phyloP scores from a whole-genome alignment of 139 green algal genomes.

The Helicosporidium sp. region DNA sequence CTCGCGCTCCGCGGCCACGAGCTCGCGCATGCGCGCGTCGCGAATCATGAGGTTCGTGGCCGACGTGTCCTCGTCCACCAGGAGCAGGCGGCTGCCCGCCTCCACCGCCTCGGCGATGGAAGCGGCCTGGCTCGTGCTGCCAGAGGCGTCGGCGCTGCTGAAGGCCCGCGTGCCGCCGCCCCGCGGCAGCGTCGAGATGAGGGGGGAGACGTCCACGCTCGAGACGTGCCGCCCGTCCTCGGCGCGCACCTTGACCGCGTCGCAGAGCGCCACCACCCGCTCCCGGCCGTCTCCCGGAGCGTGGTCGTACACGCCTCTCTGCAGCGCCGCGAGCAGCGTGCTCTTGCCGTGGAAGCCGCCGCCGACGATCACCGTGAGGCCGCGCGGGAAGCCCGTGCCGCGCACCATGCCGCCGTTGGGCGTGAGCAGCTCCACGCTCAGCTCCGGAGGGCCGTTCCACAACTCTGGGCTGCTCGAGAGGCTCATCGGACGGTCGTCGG shows the following conservation, averaged over 20 bases:
- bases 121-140: conserved; percentile 40
- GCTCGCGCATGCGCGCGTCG: conserved; percentile 39
- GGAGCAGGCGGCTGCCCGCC: conserved; percentile 16
- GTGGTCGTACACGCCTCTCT: conserved; percentile 50
- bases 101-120: conserved; percentile 45
- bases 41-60: conserved; percentile 58
- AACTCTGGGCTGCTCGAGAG: conserved; percentile 22
- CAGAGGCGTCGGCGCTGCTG: conserved; percentile 29
- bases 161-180: conserved; percentile 29
- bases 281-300: conserved; percentile 47
- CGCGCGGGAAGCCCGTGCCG: conserved; percentile 35
- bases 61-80: conserved; percentile 52
- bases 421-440: conserved; percentile 22
- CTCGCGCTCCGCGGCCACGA: conserved; percentile 27
- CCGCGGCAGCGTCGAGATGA: conserved; percentile 38
- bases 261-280: conserved; percentile 26
- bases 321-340: conserved; percentile 43
- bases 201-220: conserved; percentile 43
- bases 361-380: conserved; percentile 48
- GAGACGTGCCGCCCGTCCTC: conserved; percentile 43
- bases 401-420: conserved; percentile 28
- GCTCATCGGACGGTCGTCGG: conserved; percentile 30
- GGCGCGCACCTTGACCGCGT: conserved; percentile 39
- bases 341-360: conserved; percentile 52
- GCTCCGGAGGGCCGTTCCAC: too few relatives aligned